A percentile compares a stretch with the other conserved stretches of the same genome.
phyloP scores from a whole-genome alignment of 176 grass and related monocot species.

The Oryza punctata region DNA sequence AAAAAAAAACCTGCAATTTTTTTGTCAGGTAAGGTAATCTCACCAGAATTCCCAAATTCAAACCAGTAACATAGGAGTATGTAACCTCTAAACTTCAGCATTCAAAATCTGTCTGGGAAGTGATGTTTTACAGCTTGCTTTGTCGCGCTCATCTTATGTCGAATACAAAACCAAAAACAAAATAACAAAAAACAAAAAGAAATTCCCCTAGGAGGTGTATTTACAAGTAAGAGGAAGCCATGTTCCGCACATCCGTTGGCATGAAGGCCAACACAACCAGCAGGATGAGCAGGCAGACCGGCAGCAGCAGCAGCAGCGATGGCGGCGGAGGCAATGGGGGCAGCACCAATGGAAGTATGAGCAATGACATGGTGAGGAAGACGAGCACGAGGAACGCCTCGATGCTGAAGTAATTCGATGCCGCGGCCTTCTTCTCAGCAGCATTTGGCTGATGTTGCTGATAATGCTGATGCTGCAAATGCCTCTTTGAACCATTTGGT shows the following conservation, averaged over 20 bases:
- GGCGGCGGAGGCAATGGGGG: conserved; percentile 78
- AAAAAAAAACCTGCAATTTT: conserved; percentile 12
- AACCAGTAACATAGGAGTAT: conserved; percentile 18
- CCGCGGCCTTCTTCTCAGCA: conserved; percentile 27
- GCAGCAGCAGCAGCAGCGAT: conserved; percentile 60
- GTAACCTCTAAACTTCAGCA: background rate
- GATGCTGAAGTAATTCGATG: conserved; percentile 56
- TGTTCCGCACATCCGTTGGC: conserved; percentile 53
- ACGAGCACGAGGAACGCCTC: conserved; percentile 56
- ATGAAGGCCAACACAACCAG: conserved; percentile 66
- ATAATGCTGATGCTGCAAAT: conserved; percentile 19
- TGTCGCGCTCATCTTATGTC: conserved; percentile 29
- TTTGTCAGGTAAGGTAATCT: background rate
- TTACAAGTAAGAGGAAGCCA: conserved; percentile 68
- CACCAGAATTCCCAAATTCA: conserved; percentile 1
- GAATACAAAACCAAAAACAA: conserved; percentile 18
- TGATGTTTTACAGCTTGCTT: background rate
- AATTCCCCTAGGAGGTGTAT: background rate
- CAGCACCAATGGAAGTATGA: conserved; percentile 71
- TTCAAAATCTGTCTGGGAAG: conserved; percentile 22
- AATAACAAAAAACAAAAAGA: background rate
- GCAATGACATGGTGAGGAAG: conserved; percentile 52
- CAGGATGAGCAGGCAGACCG: conserved; percentile 61
- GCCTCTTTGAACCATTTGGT: conserved; percentile 23
- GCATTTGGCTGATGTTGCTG: conserved; percentile 32